phyloP scores from a whole-genome alignment of 192 early-diverging fungal species.

The Entomortierella beljakovae region DNA sequence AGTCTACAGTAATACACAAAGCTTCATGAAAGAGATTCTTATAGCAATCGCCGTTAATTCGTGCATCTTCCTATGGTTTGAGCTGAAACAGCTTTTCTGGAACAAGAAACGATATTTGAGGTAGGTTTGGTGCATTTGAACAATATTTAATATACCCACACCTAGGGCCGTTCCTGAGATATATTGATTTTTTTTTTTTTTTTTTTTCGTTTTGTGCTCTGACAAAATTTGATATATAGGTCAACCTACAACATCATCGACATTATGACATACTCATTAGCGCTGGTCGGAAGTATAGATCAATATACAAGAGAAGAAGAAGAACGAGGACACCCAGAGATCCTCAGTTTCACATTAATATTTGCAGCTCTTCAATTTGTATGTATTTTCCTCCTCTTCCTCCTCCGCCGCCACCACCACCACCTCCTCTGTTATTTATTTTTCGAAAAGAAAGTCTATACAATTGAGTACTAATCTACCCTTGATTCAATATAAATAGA shows the following conservation, averaged over 20 bases:
- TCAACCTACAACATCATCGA: no score
- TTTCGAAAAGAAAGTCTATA: background rate
- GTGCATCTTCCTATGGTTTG: conserved; percentile 2
- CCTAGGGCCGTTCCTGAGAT: no score
- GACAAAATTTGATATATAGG: no score
- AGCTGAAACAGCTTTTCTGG: background rate
- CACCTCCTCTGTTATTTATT: background rate
- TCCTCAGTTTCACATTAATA: no score
- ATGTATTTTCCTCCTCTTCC: no score
- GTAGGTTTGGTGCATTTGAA: background rate
- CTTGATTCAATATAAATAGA: conserved; percentile 6
- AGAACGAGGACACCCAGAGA: no score
- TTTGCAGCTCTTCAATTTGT: no score
- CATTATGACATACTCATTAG: no score
- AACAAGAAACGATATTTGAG: background rate
- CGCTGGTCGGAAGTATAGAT: no score
- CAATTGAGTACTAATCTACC: background rate
- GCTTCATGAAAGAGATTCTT: background rate
- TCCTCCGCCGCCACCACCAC: no score
- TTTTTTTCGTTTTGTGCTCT: background rate
- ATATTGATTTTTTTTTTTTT: background rate
- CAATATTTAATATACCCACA: background rate
- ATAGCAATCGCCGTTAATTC: background rate
- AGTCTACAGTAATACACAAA: background rate
- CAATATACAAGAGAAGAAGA: no score